A percentile compares a stretch with the other conserved stretches of the same genome.
Evolutionary conservation across 495 filamentous ascomycete species (phyloP).

Genomic region (Cercophora samala): DNA sequence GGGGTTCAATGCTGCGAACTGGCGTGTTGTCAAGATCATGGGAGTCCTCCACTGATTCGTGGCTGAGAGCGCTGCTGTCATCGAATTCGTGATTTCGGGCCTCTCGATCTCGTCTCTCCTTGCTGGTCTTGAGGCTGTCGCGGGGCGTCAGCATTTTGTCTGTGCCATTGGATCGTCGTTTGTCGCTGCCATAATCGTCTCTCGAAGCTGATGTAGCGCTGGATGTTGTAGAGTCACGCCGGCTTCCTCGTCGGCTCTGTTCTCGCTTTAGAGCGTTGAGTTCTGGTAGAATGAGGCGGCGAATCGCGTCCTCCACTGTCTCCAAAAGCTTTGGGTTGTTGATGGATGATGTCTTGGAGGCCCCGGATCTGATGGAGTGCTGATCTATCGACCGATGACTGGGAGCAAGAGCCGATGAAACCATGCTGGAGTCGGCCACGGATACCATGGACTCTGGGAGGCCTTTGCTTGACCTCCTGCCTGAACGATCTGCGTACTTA

Average conservation of each 20-base stretch:
- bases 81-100: conserved; percentile 59
- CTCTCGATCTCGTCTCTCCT: conserved; percentile 48
- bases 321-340: conserved; percentile 95
- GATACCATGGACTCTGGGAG: conserved; percentile 61
- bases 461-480: conserved; percentile 58
- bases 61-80: conserved; percentile 48
- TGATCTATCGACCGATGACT: conserved; percentile 69
- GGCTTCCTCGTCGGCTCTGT: conserved; percentile 60
- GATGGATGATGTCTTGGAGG: conserved; percentile 75
- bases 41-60: conserved; percentile 38
- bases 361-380: conserved; percentile 70
- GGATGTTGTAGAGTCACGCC: conserved; percentile 58
- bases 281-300: conserved; percentile 85
- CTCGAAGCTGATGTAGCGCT: conserved; percentile 58
- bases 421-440: conserved; percentile 65
- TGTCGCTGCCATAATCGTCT: conserved; percentile 52
- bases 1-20: conserved; percentile 36
- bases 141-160: conserved; percentile 35
- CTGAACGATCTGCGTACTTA: conserved; percentile 45
- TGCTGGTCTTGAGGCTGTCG: conserved; percentile 35
- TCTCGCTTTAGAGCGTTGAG: conserved; percentile 87
- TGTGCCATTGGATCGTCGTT: conserved; percentile 37
- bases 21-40: conserved; percentile 42
- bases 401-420: conserved; percentile 69
- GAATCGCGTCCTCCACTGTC: conserved; percentile 94